phyloP scores from a whole-genome alignment of 495 filamentous ascomycete genomes.

The Penicillium subrubescens region DNA sequence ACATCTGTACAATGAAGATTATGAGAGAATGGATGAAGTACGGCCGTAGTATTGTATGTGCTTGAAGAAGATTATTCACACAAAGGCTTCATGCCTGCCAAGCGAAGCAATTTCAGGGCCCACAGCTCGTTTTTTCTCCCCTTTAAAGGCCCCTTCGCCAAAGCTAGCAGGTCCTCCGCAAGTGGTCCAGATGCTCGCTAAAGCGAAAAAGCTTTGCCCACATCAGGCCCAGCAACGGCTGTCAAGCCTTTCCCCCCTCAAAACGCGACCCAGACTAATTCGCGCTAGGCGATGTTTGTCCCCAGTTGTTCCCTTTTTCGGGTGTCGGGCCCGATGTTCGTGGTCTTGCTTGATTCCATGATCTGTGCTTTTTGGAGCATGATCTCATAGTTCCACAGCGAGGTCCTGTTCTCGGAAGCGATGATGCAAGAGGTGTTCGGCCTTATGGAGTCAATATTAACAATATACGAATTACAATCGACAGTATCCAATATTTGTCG shows the following conservation, averaged over 20 bases:
- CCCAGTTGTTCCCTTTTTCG: conserved; percentile 5
- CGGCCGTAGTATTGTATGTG: no score
- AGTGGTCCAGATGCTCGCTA: conserved; percentile 8
- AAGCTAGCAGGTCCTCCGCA: conserved; percentile 13
- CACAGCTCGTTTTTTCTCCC: not conserved
- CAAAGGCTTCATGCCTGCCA: not conserved
- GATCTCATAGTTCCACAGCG: conserved; percentile 29
- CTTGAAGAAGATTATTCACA: not conserved
- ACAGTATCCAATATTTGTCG: not conserved
- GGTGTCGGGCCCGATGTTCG: conserved; percentile 2
- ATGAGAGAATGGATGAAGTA: not conserved
- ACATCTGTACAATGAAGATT: not conserved
- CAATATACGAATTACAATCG: not conserved
- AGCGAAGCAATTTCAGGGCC: conserved; percentile 3
- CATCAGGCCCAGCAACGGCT: conserved; percentile 27
- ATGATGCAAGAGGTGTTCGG: conserved; percentile 15
- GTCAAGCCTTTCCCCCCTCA: conserved; percentile 22
- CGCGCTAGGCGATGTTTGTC: conserved; percentile 18
- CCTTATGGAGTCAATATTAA: not conserved
- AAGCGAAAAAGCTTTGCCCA: conserved; percentile 22
- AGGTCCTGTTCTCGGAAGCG: not conserved
- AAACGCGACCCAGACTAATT: conserved; percentile 14
- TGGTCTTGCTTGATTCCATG: not conserved
- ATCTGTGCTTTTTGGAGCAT: conserved; percentile 15
- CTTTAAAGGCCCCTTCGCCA: not conserved